Percentiles rank a stretch among this genome's conserved stretches.
Conservation (phyloP, 2,329 filamentous ascomycete genomes). For the Fusarium phyllophilum region DNA sequence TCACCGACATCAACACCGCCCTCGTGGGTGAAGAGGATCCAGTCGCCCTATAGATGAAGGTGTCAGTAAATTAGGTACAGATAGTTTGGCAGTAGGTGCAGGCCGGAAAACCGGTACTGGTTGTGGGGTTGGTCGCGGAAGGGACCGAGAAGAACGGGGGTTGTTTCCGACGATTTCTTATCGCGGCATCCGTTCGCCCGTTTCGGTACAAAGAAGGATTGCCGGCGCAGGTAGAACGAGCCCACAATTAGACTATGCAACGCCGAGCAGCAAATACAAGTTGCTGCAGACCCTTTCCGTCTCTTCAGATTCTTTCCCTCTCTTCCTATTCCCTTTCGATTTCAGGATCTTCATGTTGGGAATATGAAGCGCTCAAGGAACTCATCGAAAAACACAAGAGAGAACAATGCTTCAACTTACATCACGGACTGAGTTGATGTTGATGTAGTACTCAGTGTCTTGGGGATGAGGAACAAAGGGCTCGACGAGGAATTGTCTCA, state of each 20-base stretch:
- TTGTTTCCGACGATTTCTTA: conserved; percentile 39
- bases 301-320: conserved; percentile 13
- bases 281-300: conserved; percentile 19
- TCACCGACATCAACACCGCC: conserved; percentile 99
- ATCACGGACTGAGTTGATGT: conserved; percentile 99
- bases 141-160: conserved; percentile 30
- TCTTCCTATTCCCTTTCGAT: background rate
- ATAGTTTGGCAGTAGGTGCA: conserved; percentile 4
- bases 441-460: conserved; percentile 99
- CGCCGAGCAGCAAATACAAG: conserved; percentile 35
- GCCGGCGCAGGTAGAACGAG: conserved; percentile 38
- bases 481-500: conserved; percentile 97
- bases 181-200: conserved; percentile 55
- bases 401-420: conserved; percentile 69
- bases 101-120: conserved; percentile 4
- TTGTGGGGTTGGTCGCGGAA: conserved; percentile 23
- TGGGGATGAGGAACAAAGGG: conserved; percentile 96
- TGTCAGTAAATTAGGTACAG: conserved; percentile 35
- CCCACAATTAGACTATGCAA: conserved; percentile 40
- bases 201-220: conserved; percentile 42
- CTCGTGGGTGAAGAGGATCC: conserved; percentile 99
- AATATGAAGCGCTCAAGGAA: background rate
- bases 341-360: background rate
- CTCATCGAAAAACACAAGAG: conserved; percentile 25
- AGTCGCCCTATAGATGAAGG: conserved; percentile 78